These are phyloP conservation scores for Sarocladium strictum DNA, from an alignment of 2,329 filamentous ascomycete genomes.

Conservation along the genomic window DNA sequence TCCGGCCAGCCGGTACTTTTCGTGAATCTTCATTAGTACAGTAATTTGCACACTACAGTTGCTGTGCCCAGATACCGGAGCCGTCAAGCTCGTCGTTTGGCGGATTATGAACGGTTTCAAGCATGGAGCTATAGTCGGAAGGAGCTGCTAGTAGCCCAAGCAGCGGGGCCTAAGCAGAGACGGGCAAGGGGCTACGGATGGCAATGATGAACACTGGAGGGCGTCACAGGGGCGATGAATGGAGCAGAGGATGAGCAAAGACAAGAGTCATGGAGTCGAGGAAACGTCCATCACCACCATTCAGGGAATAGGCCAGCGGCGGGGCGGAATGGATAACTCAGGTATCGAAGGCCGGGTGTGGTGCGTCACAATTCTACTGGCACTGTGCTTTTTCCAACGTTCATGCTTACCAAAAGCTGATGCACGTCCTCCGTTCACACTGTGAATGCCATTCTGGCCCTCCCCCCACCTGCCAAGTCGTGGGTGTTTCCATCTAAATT, in stretches of 20 bases:
- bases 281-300: conserved; percentile 6
- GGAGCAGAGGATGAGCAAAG: neutral
- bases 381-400: too few species aligned
- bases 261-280: conserved; percentile 4
- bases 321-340: neutral
- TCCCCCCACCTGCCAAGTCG: conserved; percentile 3
- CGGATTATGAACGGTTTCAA: too few species aligned
- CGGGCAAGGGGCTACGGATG: neutral
- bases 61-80: too few species aligned
- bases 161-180: too few species aligned
- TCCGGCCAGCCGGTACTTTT: too few species aligned
- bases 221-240: neutral
- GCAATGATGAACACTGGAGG: neutral
- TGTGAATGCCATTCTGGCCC: neutral
- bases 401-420: too few species aligned
- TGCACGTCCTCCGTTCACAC: neutral
- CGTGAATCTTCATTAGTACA: too few species aligned
- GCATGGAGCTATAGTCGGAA: too few species aligned
- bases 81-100: too few species aligned
- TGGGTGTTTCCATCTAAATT: neutral
- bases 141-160: too few species aligned
- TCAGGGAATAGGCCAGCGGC: conserved; percentile 1
- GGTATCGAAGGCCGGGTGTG: neutral
- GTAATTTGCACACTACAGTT: too few species aligned
- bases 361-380: neutral